Base-by-base conservation (phyloP, 1,284 basidiomycete genomes). In the Puccinia polysora region DNA sequence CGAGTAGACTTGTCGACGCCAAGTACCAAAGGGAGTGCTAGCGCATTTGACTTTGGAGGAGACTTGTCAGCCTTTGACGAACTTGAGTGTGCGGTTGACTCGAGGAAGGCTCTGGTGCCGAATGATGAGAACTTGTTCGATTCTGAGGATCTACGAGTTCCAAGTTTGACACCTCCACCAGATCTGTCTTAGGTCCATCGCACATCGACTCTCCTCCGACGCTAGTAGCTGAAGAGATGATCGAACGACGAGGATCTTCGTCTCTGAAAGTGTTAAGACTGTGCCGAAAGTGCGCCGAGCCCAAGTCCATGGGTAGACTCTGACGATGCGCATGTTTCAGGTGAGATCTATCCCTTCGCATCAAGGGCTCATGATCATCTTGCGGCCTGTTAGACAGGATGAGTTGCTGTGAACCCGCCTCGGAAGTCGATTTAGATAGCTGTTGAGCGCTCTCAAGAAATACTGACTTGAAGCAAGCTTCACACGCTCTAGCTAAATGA, bases 251-350 rank as follows among this genome's bases (percentile, higher is more conserved):
- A 28, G 43, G 59, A 12, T 62, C 59, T 12, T 62, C 59, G 12
- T 62, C 12, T 30, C 23, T 28, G 28, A 62, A 28, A 62, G 43
- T 43, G 25, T 38, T 43, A 7, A 62, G 28, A 15, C 59, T 62
- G 25, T 62, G 59, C 25, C 59, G 59, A 32, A 62, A 62, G 43
- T 47, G 30, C 2, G 40, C 59, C 14, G 65, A 67, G 45, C 53
- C 65, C 53, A 67, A 38, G 28, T 67, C 65, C 23, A 67, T 67
- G 18, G 65, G 65, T 8, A 67, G 65, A 23, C 65, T 67, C 40
- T 67, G 65, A 28, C 65, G 65, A 40, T 67, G 65, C 18, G 52
- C 34, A 67, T 67, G 65, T 32, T 25, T 56, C 18, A 55, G 65
- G 30, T 56, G 50, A 25, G 36, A 38, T 25, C 34, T 53, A n/a